phyloP scores from a whole-genome alignment of 1,284 basidiomycete species.

The Sanghuangporus sanghuang region DNA sequence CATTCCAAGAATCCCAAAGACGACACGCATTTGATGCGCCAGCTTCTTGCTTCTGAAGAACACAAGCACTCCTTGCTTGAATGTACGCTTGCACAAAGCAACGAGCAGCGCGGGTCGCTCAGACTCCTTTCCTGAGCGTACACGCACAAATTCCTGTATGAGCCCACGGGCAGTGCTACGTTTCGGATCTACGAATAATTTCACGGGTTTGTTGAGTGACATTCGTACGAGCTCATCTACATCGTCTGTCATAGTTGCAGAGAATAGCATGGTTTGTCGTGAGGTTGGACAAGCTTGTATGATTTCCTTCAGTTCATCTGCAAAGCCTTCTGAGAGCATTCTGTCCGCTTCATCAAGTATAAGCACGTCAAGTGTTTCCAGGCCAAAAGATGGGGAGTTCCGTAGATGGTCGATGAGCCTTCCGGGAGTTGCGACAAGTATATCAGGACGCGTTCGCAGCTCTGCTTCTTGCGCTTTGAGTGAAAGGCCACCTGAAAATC shows the following conservation, averaged over 20 bases:
- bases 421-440: conserved; percentile 93
- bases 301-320: conserved; percentile 94
- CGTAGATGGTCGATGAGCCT: conserved; percentile 95
- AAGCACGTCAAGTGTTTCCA: conserved; percentile 90
- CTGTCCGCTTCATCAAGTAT: conserved; percentile 97
- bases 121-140: conserved; percentile 71
- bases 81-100: conserved; percentile 83
- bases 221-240: conserved; percentile 92
- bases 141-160: conserved; percentile 92
- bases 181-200: conserved; percentile 94
- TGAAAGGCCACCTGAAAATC: conserved; percentile 73
- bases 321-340: conserved; percentile 97
- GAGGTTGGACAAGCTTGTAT: conserved; percentile 84
- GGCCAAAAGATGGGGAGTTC: conserved; percentile 90
- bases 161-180: conserved; percentile 85
- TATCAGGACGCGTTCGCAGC: conserved; percentile 83
- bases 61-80: conserved; percentile 81
- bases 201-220: conserved; percentile 87
- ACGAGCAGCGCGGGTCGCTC: conserved; percentile 83
- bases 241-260: conserved; percentile 96
- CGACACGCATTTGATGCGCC: conserved; percentile 93
- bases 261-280: conserved; percentile 97
- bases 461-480: conserved; percentile 86
- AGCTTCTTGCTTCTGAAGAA: conserved; percentile 96
- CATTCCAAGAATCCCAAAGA: conserved; percentile 86